These are phyloP conservation scores for Brassica napus DNA, from an alignment of 345 rosid genomes.

Conservation along the genomic window Da-Ae NC_063449.1:22597001-22597500, in stretches of 20 bases:
- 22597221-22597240: constrained; percentile 81
- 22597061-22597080: constrained; percentile 58
- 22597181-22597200: constrained; percentile 56
- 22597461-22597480: constrained; percentile 75
- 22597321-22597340: neutral
- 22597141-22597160: constrained; percentile 79
- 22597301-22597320: neutral
- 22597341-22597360: constrained; percentile 17
- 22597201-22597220: constrained; percentile 65
- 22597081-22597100: constrained; percentile 69
- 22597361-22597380: constrained; percentile 56
- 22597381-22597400: constrained; percentile 79
- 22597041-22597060: constrained; percentile 61
- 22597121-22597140: constrained; percentile 84
- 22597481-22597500: constrained; percentile 80
- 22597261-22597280: constrained; percentile 65
- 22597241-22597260: constrained; percentile 83
- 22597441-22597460: constrained; percentile 80
- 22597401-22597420: constrained; percentile 85
- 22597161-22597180: constrained; percentile 70
- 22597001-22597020: constrained; percentile 45
- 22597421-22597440: constrained; percentile 62
- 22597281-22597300: neutral
- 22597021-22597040: constrained; percentile 46
- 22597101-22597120: constrained; percentile 85